Evolutionary conservation across 345 rosid genomes (phyloP).

Genomic region (Arabis alpina): DNA sequence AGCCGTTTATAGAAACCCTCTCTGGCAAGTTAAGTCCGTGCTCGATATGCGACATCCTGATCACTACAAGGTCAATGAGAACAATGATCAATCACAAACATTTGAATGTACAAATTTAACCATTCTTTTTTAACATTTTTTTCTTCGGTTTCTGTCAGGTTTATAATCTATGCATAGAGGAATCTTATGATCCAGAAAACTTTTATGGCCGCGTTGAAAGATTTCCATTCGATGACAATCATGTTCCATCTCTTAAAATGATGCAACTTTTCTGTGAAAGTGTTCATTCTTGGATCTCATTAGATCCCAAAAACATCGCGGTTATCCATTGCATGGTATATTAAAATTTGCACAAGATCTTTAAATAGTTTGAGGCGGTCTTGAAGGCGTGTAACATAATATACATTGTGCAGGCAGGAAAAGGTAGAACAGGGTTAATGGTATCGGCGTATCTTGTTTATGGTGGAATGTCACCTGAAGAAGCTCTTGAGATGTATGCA

Average conservation of each 20-base stretch:
- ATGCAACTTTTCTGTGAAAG: constrained; percentile 78
- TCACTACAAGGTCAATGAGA: constrained; percentile 72
- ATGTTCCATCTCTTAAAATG: constrained; percentile 83
- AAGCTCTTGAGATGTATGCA: constrained; percentile 87
- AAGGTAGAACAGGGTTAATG: constrained; percentile 95
- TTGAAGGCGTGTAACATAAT: constrained; percentile 19
- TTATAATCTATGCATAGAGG: constrained; percentile 86
- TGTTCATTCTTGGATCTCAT: constrained; percentile 78
- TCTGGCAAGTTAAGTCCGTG: constrained; percentile 96
- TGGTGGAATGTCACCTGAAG: constrained; percentile 77
- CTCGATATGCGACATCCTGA: constrained; percentile 78
- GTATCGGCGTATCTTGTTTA: constrained; percentile 87
- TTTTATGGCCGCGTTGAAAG: constrained; percentile 83
- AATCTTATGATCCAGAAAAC: constrained; percentile 69
- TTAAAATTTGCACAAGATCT: neutral
- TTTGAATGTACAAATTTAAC: neutral
- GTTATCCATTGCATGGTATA: constrained; percentile 94
- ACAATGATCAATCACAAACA: neutral
- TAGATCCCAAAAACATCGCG: constrained; percentile 73
- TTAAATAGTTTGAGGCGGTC: too few species aligned
- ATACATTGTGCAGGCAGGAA: constrained; percentile 73
- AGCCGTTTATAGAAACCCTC: constrained; percentile 86
- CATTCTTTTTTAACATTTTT: neutral
- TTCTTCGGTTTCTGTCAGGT: constrained; percentile 44
- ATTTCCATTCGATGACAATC: constrained; percentile 91